Conservation (phyloP, 441 rosid species). For the Arabidopsis hybrid region DNA sequence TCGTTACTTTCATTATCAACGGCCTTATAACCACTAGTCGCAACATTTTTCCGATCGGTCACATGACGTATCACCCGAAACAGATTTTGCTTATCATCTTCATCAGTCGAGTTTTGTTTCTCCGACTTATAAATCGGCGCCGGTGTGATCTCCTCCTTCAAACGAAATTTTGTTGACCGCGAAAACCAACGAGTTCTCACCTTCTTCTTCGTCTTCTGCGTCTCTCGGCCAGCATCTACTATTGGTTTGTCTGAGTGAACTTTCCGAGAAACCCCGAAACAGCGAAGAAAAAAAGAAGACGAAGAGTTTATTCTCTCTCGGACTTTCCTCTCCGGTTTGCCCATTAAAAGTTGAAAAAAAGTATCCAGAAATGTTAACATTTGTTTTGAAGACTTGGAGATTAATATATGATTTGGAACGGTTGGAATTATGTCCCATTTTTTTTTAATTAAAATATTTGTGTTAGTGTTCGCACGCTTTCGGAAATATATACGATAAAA, state of each 20-base stretch:
- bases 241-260: constrained; percentile 12
- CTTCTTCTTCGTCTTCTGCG: constrained; percentile 8
- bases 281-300: constrained; percentile 40
- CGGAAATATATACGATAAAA: not conserved
- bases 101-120: constrained; percentile 15
- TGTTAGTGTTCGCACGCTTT: constrained; percentile 42
- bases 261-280: constrained; percentile 51
- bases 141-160: constrained; percentile 41
- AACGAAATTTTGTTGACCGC: constrained; percentile 16
- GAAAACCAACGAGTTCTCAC: constrained; percentile 29
- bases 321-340: constrained; percentile 31
- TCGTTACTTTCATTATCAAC: not conserved
- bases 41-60: not conserved
- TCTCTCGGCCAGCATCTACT: constrained; percentile 20
- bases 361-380: not conserved
- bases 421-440: constrained; percentile 20
- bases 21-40: constrained; percentile 1
- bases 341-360: constrained; percentile 46
- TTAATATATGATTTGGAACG: constrained; percentile 28
- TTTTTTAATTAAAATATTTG: not conserved
- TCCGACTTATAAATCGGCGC: constrained; percentile 19
- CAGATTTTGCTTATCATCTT: constrained; percentile 28
- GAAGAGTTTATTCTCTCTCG: constrained; percentile 29
- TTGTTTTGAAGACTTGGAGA: constrained; percentile 26
- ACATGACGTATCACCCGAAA: constrained; percentile 23